Conservation (phyloP, 441 rosid species). For the Theobroma grandiflorum region DNA sequence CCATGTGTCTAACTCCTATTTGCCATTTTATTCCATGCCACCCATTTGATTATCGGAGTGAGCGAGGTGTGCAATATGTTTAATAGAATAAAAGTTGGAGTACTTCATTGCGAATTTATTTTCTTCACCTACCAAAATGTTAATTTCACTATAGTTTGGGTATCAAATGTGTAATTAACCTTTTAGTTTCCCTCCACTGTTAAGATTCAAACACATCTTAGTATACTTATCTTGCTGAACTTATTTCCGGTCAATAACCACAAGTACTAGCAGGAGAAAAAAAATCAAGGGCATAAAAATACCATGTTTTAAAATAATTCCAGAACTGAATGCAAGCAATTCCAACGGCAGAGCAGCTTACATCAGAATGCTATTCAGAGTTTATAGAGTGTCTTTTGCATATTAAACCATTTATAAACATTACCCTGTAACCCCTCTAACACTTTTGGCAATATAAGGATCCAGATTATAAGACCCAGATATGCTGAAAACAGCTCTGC, state of each 20-base stretch:
- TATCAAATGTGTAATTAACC: no score
- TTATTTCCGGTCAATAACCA: neutral
- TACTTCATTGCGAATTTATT: no score
- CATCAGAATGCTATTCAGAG: neutral
- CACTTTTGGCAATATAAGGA: neutral
- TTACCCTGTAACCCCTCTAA: neutral
- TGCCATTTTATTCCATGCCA: no score
- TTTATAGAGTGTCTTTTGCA: neutral
- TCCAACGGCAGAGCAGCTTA: neutral
- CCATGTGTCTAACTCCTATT: no score
- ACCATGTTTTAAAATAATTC: neutral
- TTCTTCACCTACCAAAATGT: no score
- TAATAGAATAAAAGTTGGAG: no score
- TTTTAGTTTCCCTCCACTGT: neutral
- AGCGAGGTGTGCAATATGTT: no score
- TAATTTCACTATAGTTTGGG: no score
- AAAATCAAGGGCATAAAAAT: neutral
- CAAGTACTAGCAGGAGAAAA: neutral
- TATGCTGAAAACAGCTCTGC: neutral
- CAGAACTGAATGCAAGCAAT: neutral
- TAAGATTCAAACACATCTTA: neutral
- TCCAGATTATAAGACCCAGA: neutral
- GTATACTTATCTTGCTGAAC: neutral
- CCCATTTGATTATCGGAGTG: no score
- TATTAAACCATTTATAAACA: neutral